Evolutionary conservation across 495 filamentous ascomycete species (phyloP), one percentile per base, ranked within the genome.

Genomic region (Penicillium mononematosum): DNA sequence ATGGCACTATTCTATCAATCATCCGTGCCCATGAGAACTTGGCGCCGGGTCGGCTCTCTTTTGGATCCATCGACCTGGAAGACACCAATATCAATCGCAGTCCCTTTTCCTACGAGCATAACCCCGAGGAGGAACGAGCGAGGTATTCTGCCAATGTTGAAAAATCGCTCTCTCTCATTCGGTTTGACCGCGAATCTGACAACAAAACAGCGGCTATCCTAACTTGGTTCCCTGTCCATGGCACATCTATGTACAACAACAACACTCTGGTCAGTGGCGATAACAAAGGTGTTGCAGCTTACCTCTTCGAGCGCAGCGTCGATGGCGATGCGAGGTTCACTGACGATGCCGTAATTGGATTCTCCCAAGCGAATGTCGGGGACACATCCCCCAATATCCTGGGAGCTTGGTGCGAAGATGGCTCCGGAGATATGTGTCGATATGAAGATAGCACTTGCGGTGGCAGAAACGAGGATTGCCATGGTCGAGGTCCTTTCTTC

Each of bases 171-270:
- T 95, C 89, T 0, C 71, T 96, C 41, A 75, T 98, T 16, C 86
- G 85, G 53, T 96, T 98, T 68, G 84, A 87, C 59, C 81, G 88
- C 7, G 77, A 80, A 17, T 85, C 81, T 4, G 88, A 92, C 71
- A 79, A 81, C 47, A 90, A 88, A 73, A 87, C 85, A 52, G 83
- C 86, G 48, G 93, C 88, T 34, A 78, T 94, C 3, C 65, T 98
- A 47, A 96, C 90, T 5, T 98, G 92, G 89, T 97, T 96, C 67
- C 87, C 93, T 9, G 90, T 91, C 10, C 93, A 98, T 65, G 94
- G 94, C 12, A 98, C 93, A 0, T 93, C 89, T 7, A 81, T 97
- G 77, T 84, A 92, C 45, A 88, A 89, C 54, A 97, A 98, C 70
- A 97, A 98, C 67, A 96, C 91, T 7, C 74, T 97, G 12, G 84